Conservation (phyloP, 331 rosid genomes). For the Malus hybrid region DNA sequence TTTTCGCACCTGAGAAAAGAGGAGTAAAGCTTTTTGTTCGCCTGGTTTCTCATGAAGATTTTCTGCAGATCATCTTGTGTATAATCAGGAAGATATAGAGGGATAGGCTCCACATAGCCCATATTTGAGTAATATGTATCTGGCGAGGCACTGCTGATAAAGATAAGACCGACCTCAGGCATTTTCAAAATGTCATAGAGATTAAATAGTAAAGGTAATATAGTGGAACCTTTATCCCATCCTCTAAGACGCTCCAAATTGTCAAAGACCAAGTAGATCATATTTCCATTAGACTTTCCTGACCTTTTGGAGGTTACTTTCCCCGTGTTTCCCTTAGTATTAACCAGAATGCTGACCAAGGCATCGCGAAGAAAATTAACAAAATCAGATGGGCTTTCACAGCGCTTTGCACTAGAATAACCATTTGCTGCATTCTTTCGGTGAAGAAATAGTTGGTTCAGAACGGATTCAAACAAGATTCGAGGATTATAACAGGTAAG, state of each 20-base stretch:
- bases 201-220: slow-evolving; percentile 69
- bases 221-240: slow-evolving; percentile 79
- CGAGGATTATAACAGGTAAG: slow-evolving; percentile 71
- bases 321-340: slow-evolving; percentile 37
- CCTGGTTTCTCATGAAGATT: slow-evolving; percentile 55
- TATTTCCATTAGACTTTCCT: slow-evolving; percentile 47
- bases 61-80: slow-evolving; percentile 58
- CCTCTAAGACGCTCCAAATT: slow-evolving; percentile 74
- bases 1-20: slow-evolving; percentile 69
- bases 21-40: slow-evolving; percentile 63
- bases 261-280: slow-evolving; percentile 81
- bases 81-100: slow-evolving; percentile 71
- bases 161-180: slow-evolving; percentile 74
- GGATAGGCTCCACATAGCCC: slow-evolving; percentile 75
- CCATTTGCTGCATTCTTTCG: slow-evolving; percentile 55
- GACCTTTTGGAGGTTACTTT: slow-evolving; percentile 31
- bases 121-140: slow-evolving; percentile 72
- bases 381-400: slow-evolving; percentile 84
- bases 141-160: slow-evolving; percentile 75
- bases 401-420: slow-evolving; percentile 65
- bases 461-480: slow-evolving; percentile 71
- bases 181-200: slow-evolving; percentile 65
- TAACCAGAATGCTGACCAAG: slow-evolving; percentile 40
- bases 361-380: slow-evolving; percentile 74
- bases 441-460: slow-evolving; percentile 74